Base-by-base conservation (phyloP, 2,329 filamentous ascomycete genomes). In the Neofusicoccum laricinum region DNA sequence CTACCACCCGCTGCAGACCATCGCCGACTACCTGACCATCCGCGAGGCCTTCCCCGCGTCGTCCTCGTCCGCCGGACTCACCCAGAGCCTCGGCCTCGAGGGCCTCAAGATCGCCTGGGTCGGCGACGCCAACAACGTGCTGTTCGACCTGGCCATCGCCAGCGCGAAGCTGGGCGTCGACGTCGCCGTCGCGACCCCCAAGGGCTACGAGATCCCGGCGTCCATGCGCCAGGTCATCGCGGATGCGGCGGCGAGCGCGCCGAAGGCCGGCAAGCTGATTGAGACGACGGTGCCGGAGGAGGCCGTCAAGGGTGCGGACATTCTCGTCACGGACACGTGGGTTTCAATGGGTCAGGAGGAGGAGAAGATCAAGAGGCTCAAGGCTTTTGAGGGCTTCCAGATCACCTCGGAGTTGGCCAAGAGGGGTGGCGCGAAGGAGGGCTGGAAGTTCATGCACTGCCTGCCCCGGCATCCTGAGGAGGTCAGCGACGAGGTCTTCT, bases 381-480 rank as follows among this genome's bases (percentile, higher is more conserved):
- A 89, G 73, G 92, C 88, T 2, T 99, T 99, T 76, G 85, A 85
- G 34, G 93, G 94, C 14, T 99, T 93, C 79, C 94, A 97, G 76
- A 90, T 99, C 72, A 97, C 94, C 2, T 86, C 88, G 53, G 91
- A 95, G 48, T 82, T 99, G 69, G 94, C 93, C 1, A 86, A 89
- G 77, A 85, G 88, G 57, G 93, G 93, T 48, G 93, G 92, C 19
- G 95, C 95, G 46, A 96, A 95, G 76, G 83, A 90, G 14, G 85
- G 86, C 67, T 99, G 95, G 95, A 93, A 92, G 78, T 99, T 99
- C 77, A 97, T 99, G 95, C 95, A 99, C 81, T 99, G 95, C 76
- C 79, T 99, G 65, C 95, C 95, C 14, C 86, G 95, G 67, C 93
- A 99, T 75, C 86, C 86, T 0, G 94, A 99, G 77, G 95, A 99